Conservation (phyloP, 768 basidiomycete species). For the Amanita exitialis region DNA sequence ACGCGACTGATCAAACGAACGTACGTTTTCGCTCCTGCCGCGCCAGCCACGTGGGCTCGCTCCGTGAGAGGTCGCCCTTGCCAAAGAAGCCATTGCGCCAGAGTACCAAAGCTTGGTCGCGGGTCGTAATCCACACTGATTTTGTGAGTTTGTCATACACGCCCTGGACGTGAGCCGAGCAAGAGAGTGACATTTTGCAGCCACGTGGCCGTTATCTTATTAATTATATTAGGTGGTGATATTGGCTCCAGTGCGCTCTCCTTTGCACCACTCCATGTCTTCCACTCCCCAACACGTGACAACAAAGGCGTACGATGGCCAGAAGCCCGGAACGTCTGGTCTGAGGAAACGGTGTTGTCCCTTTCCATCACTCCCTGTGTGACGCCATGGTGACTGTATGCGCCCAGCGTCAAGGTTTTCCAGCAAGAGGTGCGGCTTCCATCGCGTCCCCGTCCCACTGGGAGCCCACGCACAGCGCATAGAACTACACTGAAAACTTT, state of each 20-base stretch:
- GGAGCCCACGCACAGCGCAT: slow-evolving; percentile 8
- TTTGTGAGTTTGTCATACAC: slow-evolving; percentile 68
- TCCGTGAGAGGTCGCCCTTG: slow-evolving; percentile 89
- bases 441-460: slow-evolving; percentile 8
- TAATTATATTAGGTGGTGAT: no score
- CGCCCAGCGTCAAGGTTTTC: slow-evolving; percentile 87
- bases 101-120: slow-evolving; percentile 53
- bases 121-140: slow-evolving; percentile 78
- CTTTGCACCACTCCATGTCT: slow-evolving; percentile 29
- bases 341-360: slow-evolving; percentile 80
- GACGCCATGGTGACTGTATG: slow-evolving; percentile 11
- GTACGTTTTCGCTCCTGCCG: slow-evolving; percentile 62
- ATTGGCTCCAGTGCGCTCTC: no score
- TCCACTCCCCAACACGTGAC: slow-evolving; percentile 52
- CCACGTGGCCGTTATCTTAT: no score
- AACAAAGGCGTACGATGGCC: slow-evolving; percentile 86
- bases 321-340: slow-evolving; percentile 97
- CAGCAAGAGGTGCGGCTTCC: slow-evolving; percentile 70
- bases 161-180: slow-evolving; percentile 60
- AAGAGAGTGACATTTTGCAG: neutral
- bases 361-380: slow-evolving; percentile 5
- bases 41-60: slow-evolving; percentile 90
- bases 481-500: slow-evolving; percentile 99
- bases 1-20: neutral
- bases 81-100: slow-evolving; percentile 96